Evolutionary conservation across 2,329 filamentous ascomycete species (phyloP).

Genomic region (Zymoseptoria brevis): DNA sequence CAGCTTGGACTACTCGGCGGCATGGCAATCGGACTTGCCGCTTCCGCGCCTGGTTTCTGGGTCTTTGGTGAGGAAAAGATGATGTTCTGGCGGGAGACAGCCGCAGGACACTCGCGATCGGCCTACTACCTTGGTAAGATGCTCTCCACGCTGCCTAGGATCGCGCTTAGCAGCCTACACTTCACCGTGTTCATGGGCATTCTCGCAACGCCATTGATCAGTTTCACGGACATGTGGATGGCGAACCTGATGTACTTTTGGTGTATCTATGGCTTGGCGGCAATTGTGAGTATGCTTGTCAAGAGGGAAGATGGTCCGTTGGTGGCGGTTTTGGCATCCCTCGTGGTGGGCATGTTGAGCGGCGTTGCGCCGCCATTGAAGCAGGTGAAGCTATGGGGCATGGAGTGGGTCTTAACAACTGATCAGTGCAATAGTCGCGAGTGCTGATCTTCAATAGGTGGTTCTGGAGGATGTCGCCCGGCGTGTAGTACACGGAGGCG

Average conservation of each 20-base stretch:
- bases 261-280: constrained; percentile 51
- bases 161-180: constrained; percentile 46
- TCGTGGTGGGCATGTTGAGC: constrained; percentile 49
- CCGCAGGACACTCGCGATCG: constrained; percentile 48
- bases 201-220: constrained; percentile 44
- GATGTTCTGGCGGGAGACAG: constrained; percentile 48
- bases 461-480: constrained; percentile 49
- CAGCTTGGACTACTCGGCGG: constrained; percentile 47
- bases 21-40: constrained; percentile 50
- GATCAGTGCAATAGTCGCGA: not conserved
- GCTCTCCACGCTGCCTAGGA: constrained; percentile 44
- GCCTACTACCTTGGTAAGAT: constrained; percentile 53
- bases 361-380: constrained; percentile 46
- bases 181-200: constrained; percentile 47
- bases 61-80: constrained; percentile 51
- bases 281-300: constrained; percentile 46
- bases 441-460: constrained; percentile 18
- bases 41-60: constrained; percentile 48
- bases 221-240: constrained; percentile 42
- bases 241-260: constrained; percentile 51
- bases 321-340: constrained; percentile 46
- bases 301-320: constrained; percentile 51
- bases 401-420: constrained; percentile 32
- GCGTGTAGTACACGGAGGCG: constrained; percentile 49
- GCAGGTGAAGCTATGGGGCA: constrained; percentile 44